Evolutionary conservation across 768 basidiomycete genomes (phyloP), one percentile per base, ranked within the genome.

Genomic region (Nevesoporus exiguus): DNA sequence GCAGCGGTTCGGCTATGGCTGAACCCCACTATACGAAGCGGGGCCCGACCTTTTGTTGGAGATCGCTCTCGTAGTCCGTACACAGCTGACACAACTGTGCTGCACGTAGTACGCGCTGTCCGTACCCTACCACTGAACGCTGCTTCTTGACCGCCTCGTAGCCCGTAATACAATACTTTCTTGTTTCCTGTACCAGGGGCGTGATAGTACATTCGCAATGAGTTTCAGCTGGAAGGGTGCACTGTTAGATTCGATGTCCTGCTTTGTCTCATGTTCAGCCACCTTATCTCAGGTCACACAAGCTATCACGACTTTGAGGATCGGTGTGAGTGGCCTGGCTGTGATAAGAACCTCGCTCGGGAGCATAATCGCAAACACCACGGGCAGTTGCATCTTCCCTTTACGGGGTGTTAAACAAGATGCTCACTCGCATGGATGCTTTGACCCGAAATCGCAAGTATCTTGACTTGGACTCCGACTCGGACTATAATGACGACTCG

Each of bases 361-460:
- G 92, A 95, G 69, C 95, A 98, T 65, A 95, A 98, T 68, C 97
- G 95, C 73, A 97, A 96, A 68, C 82, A 94, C 3, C 95, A 98
- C 63, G 95, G 97, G 70, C 88, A 94, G 60, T 77, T 98, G 40
- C 95, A 98, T 69, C 94, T 57, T 96, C 94, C 68, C 88, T 82
- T 14, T 98, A 96, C 65, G 90, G 94, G 13, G 93, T 93, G 40
- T 98, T 94, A 67, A 80, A 82, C 61, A 91, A 94, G 77, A 90
- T 86, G 61, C 98, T 98, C 76, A 94, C 94, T 30, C 72, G 95
- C 56, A 88, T 97, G 82, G 95, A 98, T 70, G 95, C 95, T 41
- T 78, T 98, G 49, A 96, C 96, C 66, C 74, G 95, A 58, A 96
- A 98, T 75, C 72, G 91, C 93, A 71, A 77, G 91, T 85, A 37